These are phyloP conservation scores for Malus asiatica DNA, from an alignment of 306 rosid species.

Conservation along the genomic window DNA sequence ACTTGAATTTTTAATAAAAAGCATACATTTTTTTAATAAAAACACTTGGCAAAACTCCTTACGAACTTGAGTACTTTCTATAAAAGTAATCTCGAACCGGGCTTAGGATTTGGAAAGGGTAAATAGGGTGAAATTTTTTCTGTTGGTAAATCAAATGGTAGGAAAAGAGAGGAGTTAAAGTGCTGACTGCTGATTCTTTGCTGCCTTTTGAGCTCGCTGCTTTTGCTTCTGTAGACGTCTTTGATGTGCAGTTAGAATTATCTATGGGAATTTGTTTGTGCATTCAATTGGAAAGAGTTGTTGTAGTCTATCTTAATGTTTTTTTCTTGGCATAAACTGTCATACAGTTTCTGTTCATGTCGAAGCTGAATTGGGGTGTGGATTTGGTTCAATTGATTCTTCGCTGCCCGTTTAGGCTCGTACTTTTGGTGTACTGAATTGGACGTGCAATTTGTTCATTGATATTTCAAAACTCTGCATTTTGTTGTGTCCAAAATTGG, in stretches of 20 bases:
- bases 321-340: background rate
- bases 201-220: too few relatives aligned
- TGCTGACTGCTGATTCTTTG: too few relatives aligned
- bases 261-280: background rate
- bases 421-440: too few relatives aligned
- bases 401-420: too few relatives aligned
- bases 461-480: background rate
- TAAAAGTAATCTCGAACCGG: background rate
- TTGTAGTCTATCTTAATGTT: background rate
- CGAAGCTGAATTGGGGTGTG: background rate
- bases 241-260: background rate
- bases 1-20: background rate
- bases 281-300: background rate
- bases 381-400: too few relatives aligned
- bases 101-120: background rate
- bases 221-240: too few relatives aligned
- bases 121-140: too few relatives aligned
- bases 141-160: background rate
- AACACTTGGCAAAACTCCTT: background rate
- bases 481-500: background rate
- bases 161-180: too few relatives aligned
- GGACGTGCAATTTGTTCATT: background rate
- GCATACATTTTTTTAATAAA: background rate
- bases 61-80: background rate
- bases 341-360: background rate